A percentile compares a stretch with the other conserved stretches of the same genome.
Conservation (phyloP, 176 grass and related monocot genomes). For the Metroxylon sagu region DNA sequence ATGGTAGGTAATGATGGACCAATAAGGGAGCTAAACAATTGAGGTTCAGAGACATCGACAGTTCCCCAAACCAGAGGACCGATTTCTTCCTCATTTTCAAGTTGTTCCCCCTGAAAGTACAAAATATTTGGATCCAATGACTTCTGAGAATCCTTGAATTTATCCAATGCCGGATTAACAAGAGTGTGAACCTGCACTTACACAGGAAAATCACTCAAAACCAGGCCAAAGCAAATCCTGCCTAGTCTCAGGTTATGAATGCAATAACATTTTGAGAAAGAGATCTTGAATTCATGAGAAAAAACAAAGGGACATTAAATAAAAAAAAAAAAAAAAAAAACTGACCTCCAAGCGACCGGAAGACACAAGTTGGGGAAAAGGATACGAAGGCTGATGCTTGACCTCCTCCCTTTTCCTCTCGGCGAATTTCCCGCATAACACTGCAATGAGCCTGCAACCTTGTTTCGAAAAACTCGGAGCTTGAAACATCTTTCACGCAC, state of each 20-base stretch:
- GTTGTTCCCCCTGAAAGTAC: slow-evolving; percentile 53
- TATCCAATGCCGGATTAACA: slow-evolving; percentile 47
- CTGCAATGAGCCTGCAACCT: slow-evolving; percentile 35
- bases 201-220: too few species aligned
- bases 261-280: too few species aligned
- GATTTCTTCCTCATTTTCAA: slow-evolving; percentile 53
- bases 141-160: slow-evolving; percentile 36
- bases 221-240: too few species aligned
- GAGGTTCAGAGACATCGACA: slow-evolving; percentile 35
- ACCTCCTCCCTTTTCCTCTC: slow-evolving; percentile 21
- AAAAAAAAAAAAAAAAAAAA: neutral
- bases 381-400: slow-evolving; percentile 23
- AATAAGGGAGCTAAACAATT: slow-evolving; percentile 39
- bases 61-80: slow-evolving; percentile 49
- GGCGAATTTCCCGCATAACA: slow-evolving; percentile 34
- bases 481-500: slow-evolving; percentile 31
- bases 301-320: neutral
- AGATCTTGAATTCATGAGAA: too few species aligned
- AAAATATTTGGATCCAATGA: slow-evolving; percentile 40
- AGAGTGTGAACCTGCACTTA: slow-evolving; percentile 54
- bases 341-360: slow-evolving; percentile 41
- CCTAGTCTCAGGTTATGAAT: too few species aligned
- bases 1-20: slow-evolving; percentile 45
- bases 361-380: slow-evolving; percentile 42
- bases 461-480: slow-evolving; percentile 11